Percentiles rank a stretch among this genome's conserved stretches.
These are phyloP conservation scores for Candida quercuum DNA, from an alignment of 805 yeast species.

Conservation along the genomic window DNA sequence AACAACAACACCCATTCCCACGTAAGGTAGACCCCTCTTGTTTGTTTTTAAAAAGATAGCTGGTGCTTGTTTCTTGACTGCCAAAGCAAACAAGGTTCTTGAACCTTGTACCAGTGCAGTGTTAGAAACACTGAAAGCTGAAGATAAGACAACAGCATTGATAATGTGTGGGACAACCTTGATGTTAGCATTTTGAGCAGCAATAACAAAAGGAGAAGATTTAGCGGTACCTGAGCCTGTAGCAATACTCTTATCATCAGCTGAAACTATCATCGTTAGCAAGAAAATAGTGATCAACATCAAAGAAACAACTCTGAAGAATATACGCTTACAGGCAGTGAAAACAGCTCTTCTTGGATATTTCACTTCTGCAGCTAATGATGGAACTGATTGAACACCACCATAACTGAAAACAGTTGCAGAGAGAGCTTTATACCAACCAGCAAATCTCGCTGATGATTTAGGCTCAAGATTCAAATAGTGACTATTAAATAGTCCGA, in stretches of 20 bases:
- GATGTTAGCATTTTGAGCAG: constrained; percentile 42
- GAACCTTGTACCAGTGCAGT: constrained; percentile 24
- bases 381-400: constrained; percentile 42
- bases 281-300: constrained; percentile 27
- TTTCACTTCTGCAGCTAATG: constrained; percentile 34
- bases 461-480: constrained; percentile 13
- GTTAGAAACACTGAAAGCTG: constrained; percentile 36
- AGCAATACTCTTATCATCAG: constrained; percentile 23
- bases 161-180: constrained; percentile 30
- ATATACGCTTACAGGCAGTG: constrained; percentile 28
- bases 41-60: constrained; percentile 25
- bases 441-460: constrained; percentile 22
- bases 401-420: constrained; percentile 35
- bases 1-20: constrained; percentile 23
- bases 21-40: constrained; percentile 29
- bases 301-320: constrained; percentile 24
- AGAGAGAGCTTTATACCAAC: constrained; percentile 29
- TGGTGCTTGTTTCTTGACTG: constrained; percentile 34
- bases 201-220: constrained; percentile 36
- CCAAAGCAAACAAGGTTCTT: constrained; percentile 30
- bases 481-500: constrained; percentile 9
- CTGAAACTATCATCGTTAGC: constrained; percentile 28
- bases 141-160: constrained; percentile 33
- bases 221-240: constrained; percentile 25
- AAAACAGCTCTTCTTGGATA: constrained; percentile 29